Base-by-base conservation (phyloP, 164 flowering plant species). In the Houttuynia cordata region DNA sequence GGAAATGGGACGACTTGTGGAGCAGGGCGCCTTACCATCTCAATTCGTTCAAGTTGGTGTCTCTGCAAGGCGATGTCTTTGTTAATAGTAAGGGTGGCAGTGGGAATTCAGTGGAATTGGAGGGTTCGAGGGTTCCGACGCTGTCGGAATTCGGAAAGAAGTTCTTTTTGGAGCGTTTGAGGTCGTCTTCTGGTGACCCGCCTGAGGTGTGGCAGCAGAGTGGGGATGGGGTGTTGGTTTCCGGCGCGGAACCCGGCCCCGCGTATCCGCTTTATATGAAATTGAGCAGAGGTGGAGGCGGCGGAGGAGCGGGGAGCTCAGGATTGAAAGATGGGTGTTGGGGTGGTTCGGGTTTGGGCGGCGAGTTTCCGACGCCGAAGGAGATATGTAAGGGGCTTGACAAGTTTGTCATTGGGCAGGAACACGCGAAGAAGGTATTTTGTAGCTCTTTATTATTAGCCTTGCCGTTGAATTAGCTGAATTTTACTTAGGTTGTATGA, bases 361-460 rank as follows among this genome's bases (percentile, higher is more conserved):
- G 54, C 20, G 67, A 69, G 63, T 86, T 92, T 51, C 98, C 98
- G 1, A 85, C 98, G 0, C 98, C 97, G 0, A 92, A 89, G 67
- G 96, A 92, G 75, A 87, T 92, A 15, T 81, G 91, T 69, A 84
- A 74, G 75, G 94, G 91, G 59, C 83, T 92, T 56, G 94, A 92
- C 62, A 86, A 86, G 79, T 89, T 84, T 78, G 98, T 92, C 1
- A 82, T 92, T 73, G 97, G 98, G 12, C 97, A 92, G 68, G 86
- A 84, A 65, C 77, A 77, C 45, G 98, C 98, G 10, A 92, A 92
- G 72, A 92, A 92, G 96, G 98, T 92, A 57, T 54, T 54, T 12
- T 10, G 4, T 10, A 45, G 13, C 14, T 45, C 4, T 30, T 30
- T 30, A 30, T 30, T 6, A 30, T 30, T 2, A 2, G 37, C 2